Evolutionary conservation across 1,139 yeast genomes (phyloP), one percentile per base, ranked within the genome.

Genomic region (Magnusiomyces ingens): DNA sequence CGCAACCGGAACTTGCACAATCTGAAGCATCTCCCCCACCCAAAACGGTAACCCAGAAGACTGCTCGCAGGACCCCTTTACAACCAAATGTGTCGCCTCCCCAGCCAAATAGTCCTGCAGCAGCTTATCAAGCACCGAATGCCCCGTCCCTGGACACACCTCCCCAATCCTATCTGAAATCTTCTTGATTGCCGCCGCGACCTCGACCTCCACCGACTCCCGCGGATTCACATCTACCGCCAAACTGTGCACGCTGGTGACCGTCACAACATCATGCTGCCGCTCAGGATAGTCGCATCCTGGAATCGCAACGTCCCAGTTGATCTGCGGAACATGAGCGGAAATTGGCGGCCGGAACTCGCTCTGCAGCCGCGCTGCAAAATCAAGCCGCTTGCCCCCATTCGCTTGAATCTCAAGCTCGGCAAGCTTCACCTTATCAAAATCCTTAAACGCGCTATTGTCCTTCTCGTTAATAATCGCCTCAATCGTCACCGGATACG

Each of bases 61-160:
- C 35, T 58, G 60, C n/a, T 45, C 22, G 6, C 47, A 8, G 1
- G 63, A 52, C 1, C 65, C 63, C 21, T 52, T 45, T 6, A 61
- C 51, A 15, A 50, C 52, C 2, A 63, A 51, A 11, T 37, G 45
- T 41, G 59, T 59, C 3, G 51, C 44, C 11, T 53, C 40, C 1
- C 67, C 67, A 8, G 55, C 56, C 10, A 64, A 50, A 49, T 63
- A 64, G 13, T 51, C 51, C 41, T 58, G 54, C 1, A 60, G 51
- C 46, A 63, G 59, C 47, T 35, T 44, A 46, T 62, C 66, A 17
- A 64, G 51, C 8, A 63, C 63, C 1, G 66, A 58, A 41, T 58
- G 59, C 26, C 52, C 50, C 11, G 57, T 57, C 6, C 51, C 57
- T 41, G 45, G 47, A 19, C 67, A 64, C 6, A 60, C 59, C 6